Conservation (phyloP, 768 basidiomycete genomes). For the Leccinum sublutescens region DNA sequence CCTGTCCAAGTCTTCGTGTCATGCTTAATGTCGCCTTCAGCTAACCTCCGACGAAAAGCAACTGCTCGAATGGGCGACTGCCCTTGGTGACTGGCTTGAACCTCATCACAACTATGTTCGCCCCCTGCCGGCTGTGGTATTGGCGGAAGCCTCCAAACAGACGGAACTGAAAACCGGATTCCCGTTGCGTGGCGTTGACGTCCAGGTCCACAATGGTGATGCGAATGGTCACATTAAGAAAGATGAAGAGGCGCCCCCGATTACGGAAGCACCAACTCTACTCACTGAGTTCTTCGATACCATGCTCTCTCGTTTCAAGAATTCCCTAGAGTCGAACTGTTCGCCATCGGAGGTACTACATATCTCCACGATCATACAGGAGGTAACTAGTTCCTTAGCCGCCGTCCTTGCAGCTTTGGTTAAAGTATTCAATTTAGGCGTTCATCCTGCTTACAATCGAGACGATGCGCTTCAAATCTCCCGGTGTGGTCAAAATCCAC, state of each 20-base stretch:
- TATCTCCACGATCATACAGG: conserved; percentile 69
- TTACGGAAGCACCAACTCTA: conserved; percentile 57
- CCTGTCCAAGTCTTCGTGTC: not conserved
- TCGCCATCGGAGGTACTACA: conserved; percentile 65
- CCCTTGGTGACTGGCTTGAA: conserved; percentile 72
- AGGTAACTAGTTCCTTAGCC: conserved; percentile 41
- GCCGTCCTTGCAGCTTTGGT: not conserved
- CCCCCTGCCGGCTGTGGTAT: conserved; percentile 64
- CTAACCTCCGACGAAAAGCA: conserved; percentile 62
- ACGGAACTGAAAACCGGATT: conserved; percentile 69
- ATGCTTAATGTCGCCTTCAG: conserved; percentile 35
- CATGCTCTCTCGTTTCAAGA: conserved; percentile 52
- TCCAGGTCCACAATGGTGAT: conserved; percentile 33
- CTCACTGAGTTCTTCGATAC: conserved; percentile 61
- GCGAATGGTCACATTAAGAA: conserved; percentile 54
- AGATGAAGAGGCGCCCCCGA: conserved; percentile 67
- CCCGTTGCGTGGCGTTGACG: conserved; percentile 62
- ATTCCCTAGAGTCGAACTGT: conserved; percentile 35
- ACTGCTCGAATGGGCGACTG: conserved; percentile 57
- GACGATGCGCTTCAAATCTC: conserved; percentile 68
- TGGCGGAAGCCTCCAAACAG: conserved; percentile 74
- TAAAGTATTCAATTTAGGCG: conserved; percentile 44
- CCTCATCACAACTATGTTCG: conserved; percentile 74
- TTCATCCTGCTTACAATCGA: conserved; percentile 70
- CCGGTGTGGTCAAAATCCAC: conserved; percentile 67